A percentile compares a stretch with the other conserved stretches of the same genome.
phyloP scores from a whole-genome alignment of 2,329 filamentous ascomycete species.

The Cercospora sp. region DNA sequence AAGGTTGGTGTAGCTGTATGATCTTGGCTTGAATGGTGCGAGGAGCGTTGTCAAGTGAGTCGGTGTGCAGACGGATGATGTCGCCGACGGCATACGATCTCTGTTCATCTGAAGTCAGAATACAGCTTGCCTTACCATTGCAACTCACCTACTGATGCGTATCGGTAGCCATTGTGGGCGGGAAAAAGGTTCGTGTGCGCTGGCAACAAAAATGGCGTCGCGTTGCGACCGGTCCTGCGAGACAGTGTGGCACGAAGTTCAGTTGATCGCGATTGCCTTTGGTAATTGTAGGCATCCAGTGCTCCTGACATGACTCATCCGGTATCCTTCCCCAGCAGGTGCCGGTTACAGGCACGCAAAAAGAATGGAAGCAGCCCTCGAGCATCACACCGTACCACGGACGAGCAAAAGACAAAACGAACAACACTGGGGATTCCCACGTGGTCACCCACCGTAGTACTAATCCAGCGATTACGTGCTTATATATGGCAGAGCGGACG shows the following conservation, averaged over 20 bases:
- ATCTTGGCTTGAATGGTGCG: not conserved
- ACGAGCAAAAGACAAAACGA: slow-evolving; percentile 10
- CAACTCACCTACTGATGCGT: not conserved
- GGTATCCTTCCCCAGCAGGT: too few relatives aligned
- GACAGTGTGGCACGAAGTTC: not conserved
- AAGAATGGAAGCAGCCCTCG: too few relatives aligned
- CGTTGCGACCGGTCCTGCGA: not conserved
- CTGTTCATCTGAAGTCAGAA: not conserved
- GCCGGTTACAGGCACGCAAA: too few relatives aligned
- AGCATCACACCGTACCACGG: too few relatives aligned
- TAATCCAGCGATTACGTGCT: slow-evolving; percentile 15
- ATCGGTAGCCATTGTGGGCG: not conserved
- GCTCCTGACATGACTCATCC: too few relatives aligned
- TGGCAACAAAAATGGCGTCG: not conserved
- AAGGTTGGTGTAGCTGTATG: not conserved
- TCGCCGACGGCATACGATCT: not conserved
- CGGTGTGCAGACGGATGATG: not conserved
- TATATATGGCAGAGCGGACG: slow-evolving; percentile 11
- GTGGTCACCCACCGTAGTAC: slow-evolving; percentile 15
- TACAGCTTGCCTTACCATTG: not conserved
- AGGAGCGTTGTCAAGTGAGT: not conserved
- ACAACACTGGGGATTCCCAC: slow-evolving; percentile 14
- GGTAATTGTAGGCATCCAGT: too few relatives aligned
- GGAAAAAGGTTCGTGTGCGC: not conserved
- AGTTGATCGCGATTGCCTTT: too few relatives aligned